Conservation (phyloP, 2,329 filamentous ascomycete genomes). For the Lachnellula arida region DNA sequence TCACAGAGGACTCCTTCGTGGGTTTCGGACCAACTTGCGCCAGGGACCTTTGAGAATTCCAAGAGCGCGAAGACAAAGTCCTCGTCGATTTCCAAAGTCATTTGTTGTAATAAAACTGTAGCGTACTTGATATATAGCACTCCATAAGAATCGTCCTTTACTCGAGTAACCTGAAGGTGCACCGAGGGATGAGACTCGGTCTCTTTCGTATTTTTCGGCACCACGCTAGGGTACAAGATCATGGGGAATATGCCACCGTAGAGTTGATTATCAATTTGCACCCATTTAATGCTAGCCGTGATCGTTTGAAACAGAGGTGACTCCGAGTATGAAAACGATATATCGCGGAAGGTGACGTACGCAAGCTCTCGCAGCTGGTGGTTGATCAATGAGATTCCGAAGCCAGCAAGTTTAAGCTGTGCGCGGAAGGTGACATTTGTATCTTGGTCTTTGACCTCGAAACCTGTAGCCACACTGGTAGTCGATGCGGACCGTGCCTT, state of each 20-base stretch:
- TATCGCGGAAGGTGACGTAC: constrained; percentile 88
- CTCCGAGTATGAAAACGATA: constrained; percentile 86
- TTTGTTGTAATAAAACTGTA: constrained; percentile 87
- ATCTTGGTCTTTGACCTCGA: constrained; percentile 91
- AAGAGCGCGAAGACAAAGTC: constrained; percentile 96
- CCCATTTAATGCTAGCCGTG: constrained; percentile 92
- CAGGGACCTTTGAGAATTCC: constrained; percentile 90
- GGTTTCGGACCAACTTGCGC: constrained; percentile 75
- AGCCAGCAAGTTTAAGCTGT: constrained; percentile 79
- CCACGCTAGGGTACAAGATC: constrained; percentile 93
- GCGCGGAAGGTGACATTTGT: constrained; percentile 85
- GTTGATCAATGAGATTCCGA: constrained; percentile 92
- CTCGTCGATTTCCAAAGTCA: constrained; percentile 96
- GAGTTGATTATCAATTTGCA: constrained; percentile 96
- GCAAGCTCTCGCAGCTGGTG: constrained; percentile 86
- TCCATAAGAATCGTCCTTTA: constrained; percentile 98
- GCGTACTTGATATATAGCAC: constrained; percentile 99
- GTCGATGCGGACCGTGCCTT: constrained; percentile 49
- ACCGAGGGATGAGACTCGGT: constrained; percentile 95
- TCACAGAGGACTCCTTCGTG: constrained; percentile 83
- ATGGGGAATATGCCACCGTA: constrained; percentile 98
- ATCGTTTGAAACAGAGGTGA: constrained; percentile 92
- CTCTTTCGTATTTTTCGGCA: constrained; percentile 90
- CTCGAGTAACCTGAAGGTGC: constrained; percentile 83
- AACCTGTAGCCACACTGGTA: constrained; percentile 58